Percentiles rank a stretch among this genome's conserved stretches.
Conservation (phyloP, 2,329 filamentous ascomycete genomes). For the Chrysoporthe deuterocubensis region DNA sequence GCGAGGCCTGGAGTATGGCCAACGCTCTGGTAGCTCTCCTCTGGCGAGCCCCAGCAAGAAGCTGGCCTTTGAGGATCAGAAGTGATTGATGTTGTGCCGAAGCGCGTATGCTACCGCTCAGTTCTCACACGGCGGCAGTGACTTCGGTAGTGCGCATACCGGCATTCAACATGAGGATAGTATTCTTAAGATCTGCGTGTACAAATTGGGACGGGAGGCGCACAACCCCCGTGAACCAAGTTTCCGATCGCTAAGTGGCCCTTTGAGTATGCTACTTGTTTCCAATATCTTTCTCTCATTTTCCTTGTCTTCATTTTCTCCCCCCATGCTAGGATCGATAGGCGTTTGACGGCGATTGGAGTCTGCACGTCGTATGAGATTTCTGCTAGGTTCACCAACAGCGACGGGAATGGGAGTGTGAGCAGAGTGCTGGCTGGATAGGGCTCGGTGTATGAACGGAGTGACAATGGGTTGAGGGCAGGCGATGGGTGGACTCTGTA, state of each 20-base stretch:
- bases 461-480: not conserved
- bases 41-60: slow-evolving; percentile 52
- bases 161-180: not conserved
- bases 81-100: slow-evolving; percentile 29
- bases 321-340: not conserved
- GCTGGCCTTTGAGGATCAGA: slow-evolving; percentile 64
- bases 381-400: no score
- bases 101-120: not conserved
- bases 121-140: not conserved
- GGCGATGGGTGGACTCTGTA: not conserved
- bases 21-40: slow-evolving; percentile 44
- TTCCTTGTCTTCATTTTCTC: not conserved
- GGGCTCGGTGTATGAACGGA: not conserved
- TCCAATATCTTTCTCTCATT: not conserved
- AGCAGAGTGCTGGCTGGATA: not conserved
- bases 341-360: not conserved
- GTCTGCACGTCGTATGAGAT: not conserved
- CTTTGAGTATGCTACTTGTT: not conserved
- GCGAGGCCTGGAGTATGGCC: slow-evolving; percentile 55
- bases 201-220: not conserved
- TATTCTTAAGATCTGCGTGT: not conserved
- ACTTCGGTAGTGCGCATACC: not conserved
- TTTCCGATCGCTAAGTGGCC: not conserved
- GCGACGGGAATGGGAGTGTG: not conserved
- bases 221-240: not conserved